These are phyloP conservation scores for Umbelopsis sp. DNA, from an alignment of 371 early-diverging fungal species.

Conservation along the genomic window DNA sequence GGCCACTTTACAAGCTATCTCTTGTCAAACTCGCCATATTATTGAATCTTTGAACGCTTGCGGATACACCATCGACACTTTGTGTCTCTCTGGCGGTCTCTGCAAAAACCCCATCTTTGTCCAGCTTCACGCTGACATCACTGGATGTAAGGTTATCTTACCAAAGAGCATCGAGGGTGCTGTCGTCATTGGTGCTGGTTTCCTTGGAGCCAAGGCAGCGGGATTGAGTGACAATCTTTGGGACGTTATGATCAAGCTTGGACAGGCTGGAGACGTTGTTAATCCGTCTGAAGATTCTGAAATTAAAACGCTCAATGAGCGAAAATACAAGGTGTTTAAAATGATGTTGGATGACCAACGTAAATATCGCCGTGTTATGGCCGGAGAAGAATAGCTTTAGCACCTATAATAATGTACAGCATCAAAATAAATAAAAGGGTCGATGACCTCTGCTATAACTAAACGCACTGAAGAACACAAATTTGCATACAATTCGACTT, in stretches of 20 bases:
- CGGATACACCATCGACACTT: constrained; percentile 63
- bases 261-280: constrained; percentile 53
- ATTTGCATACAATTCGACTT: too few relatives aligned
- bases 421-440: background rate
- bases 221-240: constrained; percentile 40
- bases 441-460: too few relatives aligned
- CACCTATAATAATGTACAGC: background rate
- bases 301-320: constrained; percentile 47
- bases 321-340: constrained; percentile 59
- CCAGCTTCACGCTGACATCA: constrained; percentile 62
- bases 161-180: constrained; percentile 65
- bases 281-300: constrained; percentile 46
- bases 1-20: constrained; percentile 67
- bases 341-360: constrained; percentile 65
- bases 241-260: constrained; percentile 64
- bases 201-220: constrained; percentile 67
- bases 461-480: background rate
- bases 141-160: constrained; percentile 58
- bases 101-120: constrained; percentile 68
- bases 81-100: constrained; percentile 75
- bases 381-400: constrained; percentile 21
- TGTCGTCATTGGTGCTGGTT: constrained; percentile 74
- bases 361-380: constrained; percentile 60
- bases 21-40: constrained; percentile 67
- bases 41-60: constrained; percentile 51